Evolutionary conservation across 2,329 filamentous ascomycete genomes (phyloP), one percentile per base, ranked within the genome.

Genomic region (Balansia obtecta): DNA sequence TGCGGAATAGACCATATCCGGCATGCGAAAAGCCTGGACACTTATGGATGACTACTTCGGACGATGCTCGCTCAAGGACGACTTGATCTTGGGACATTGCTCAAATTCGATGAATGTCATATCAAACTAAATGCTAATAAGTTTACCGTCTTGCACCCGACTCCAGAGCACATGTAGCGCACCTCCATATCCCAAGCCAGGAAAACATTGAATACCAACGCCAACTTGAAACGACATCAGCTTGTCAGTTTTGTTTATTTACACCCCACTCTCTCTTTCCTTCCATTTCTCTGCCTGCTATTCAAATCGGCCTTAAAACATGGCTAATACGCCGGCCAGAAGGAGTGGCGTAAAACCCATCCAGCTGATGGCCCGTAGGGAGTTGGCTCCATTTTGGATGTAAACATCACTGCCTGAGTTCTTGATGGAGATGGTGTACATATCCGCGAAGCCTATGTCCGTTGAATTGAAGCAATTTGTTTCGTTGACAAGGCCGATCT

Each of bases 381-480:
- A 46, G 43, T 56, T 54, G 45, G 64, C 63, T 44, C 59, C 58
- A 50, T 62, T 58, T 39, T 61, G 50, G 42, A 60, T 55, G 54
- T 65, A 65, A 11, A 59, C 56, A 40, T 66, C 60, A 51, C 60
- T 58, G 54, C 67, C 68, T 15, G 71, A 65, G 18, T 65, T 62
- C 51, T 69, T 69, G 30, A 72, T 76, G 48, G 75, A 75, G 60
- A 83, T 75, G 52, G 84, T 82, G 72, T 88, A 96, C 56, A 95
- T 73, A 56, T 83, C 75, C 50, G 86, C 77, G 71, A 93, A 90
- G 55, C 78, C 77, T 58, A 95, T 81, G 50, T 87, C 73, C 44
- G 78, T 82, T 53, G 83, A 87, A 72, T 97, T 97, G 74, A 85
- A 89, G 75, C 91, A 97, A 69, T 95, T 96, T 13, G 80, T 76